phyloP scores from a whole-genome alignment of 208 protist species.

The Wallacemonas rigidus region DNA sequence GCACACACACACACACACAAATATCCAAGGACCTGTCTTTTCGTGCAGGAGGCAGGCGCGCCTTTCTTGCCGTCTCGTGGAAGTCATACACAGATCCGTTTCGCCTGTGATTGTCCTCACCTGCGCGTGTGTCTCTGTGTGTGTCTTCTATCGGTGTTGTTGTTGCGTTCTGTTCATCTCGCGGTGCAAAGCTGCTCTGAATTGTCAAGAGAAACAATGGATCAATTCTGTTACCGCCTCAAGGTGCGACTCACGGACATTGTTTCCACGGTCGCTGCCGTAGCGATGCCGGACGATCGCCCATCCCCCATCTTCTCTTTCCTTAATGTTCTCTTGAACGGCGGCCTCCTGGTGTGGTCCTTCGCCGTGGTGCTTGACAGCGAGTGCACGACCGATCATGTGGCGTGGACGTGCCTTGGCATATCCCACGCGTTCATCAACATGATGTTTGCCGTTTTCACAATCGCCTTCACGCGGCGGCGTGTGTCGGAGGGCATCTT shows the following conservation, averaged over 20 bases:
- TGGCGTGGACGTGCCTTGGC: conserved; percentile 41
- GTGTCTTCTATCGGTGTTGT: too few relatives aligned
- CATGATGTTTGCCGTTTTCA: conserved; percentile 54
- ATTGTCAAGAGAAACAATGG: conserved; percentile 9
- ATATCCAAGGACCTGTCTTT: too few relatives aligned
- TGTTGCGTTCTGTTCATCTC: too few relatives aligned
- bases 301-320: conserved; percentile 67
- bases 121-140: too few relatives aligned
- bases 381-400: conserved; percentile 24
- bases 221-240: conserved; percentile 26
- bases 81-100: too few relatives aligned
- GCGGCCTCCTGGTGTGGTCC: conserved; percentile 49
- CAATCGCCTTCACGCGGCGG: conserved; percentile 49
- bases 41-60: too few relatives aligned
- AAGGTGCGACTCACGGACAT: conserved; percentile 30
- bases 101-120: too few relatives aligned
- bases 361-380: conserved; percentile 38
- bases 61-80: too few relatives aligned
- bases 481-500: conserved; percentile 59
- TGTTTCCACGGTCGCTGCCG: conserved; percentile 18
- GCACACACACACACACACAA: too few relatives aligned
- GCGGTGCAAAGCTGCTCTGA: not conserved
- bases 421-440: conserved; percentile 61
- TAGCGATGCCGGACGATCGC: conserved; percentile 61
- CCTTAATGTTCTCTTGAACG: conserved; percentile 47